These are phyloP conservation scores for Myochromella boudieri DNA, from an alignment of 768 basidiomycete genomes.

Conservation along the genomic window DNA sequence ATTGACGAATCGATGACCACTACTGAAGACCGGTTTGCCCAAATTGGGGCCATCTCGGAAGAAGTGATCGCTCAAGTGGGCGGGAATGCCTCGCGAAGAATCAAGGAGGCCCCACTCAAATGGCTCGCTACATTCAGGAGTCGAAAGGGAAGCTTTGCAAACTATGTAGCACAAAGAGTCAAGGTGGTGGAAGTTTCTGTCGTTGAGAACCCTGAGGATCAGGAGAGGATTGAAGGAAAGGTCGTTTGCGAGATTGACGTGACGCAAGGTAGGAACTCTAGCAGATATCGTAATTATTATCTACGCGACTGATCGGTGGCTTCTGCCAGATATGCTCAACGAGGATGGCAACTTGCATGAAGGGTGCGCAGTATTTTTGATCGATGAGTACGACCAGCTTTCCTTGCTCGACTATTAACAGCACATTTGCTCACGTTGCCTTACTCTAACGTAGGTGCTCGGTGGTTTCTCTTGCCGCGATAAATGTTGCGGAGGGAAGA, in stretches of 20 bases:
- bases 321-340: conserved; percentile 46
- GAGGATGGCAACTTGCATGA: conserved; percentile 34
- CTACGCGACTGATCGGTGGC: too few species aligned
- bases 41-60: conserved; percentile 20
- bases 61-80: conserved; percentile 24
- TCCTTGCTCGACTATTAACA: background rate
- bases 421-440: background rate
- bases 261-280: conserved; percentile 37
- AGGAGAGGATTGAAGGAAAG: conserved; percentile 31
- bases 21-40: conserved; percentile 7
- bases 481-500: conserved; percentile 32
- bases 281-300: too few species aligned
- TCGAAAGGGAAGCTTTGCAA: conserved; percentile 29
- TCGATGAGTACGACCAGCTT: conserved; percentile 42
- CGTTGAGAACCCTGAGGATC: conserved; percentile 33
- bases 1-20: background rate
- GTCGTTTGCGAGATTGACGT: conserved; percentile 43
- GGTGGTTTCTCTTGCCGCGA: conserved; percentile 34
- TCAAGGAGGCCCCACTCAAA: conserved; percentile 37
- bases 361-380: conserved; percentile 41
- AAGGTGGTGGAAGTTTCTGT: conserved; percentile 42
- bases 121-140: conserved; percentile 35
- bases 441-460: conserved; percentile 34
- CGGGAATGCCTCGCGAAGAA: conserved; percentile 34
- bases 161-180: conserved; percentile 25